Evolutionary conservation across 257 asterid species (phyloP).

Genomic region (Salvia splendens): DNA sequence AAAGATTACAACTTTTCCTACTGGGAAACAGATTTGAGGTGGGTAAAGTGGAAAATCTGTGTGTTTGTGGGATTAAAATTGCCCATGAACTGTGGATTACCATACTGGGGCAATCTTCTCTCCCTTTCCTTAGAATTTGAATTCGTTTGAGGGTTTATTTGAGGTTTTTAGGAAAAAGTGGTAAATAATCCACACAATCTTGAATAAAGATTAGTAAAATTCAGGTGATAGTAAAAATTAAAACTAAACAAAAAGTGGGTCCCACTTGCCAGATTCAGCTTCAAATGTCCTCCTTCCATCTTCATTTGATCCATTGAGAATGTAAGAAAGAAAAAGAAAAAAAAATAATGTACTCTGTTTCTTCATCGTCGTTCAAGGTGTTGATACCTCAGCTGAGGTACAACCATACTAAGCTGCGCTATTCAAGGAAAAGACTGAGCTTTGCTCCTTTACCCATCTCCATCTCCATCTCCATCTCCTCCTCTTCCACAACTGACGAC

Average conservation of each 20-base stretch:
- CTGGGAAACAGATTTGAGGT: constrained; percentile 30
- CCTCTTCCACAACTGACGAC: constrained; percentile 55
- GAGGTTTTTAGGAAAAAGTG: constrained; percentile 26
- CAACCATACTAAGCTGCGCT: constrained; percentile 39
- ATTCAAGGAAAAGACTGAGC: constrained; percentile 43
- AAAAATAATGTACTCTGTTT: constrained; percentile 47
- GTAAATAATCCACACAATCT: neutral
- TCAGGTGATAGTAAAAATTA: too few relatives aligned
- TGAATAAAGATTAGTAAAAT: neutral
- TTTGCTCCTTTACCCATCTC: constrained; percentile 35
- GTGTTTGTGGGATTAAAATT: constrained; percentile 48
- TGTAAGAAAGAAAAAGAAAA: neutral
- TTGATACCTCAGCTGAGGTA: constrained; percentile 52
- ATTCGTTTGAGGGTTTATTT: constrained; percentile 33
- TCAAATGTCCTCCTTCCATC: constrained; percentile 7
- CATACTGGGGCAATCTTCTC: constrained; percentile 31
- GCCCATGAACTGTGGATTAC: constrained; percentile 47
- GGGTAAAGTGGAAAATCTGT: constrained; percentile 37
- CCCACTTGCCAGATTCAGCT: neutral
- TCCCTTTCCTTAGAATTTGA: neutral
- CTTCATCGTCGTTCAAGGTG: constrained; percentile 51
- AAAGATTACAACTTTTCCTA: constrained; percentile 22
- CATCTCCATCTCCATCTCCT: constrained; percentile 27
- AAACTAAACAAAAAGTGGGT: neutral
- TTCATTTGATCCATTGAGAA: constrained; percentile 38